A percentile compares a stretch with the other conserved stretches of the same genome.
Conservation (phyloP, 805 yeast species). For the Grigorovia transvaalensis region DNA sequence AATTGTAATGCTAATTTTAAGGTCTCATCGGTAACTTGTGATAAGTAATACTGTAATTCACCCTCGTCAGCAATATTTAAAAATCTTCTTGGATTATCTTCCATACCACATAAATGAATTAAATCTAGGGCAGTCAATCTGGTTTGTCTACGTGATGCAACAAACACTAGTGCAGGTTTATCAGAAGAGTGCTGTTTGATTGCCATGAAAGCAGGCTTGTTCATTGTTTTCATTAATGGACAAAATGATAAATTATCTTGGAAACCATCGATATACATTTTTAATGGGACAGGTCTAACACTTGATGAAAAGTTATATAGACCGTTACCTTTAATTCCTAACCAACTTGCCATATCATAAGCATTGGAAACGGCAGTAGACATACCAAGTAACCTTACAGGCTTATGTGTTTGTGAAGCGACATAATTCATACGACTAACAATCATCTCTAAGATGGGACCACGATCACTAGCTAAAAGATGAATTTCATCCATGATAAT, state of each 20-base stretch:
- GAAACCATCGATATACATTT: constrained; percentile 82
- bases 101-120: constrained; percentile 58
- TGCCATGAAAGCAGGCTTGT: constrained; percentile 80
- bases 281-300: constrained; percentile 88
- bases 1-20: constrained; percentile 55
- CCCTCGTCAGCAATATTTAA: constrained; percentile 60
- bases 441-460: constrained; percentile 90
- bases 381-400: constrained; percentile 81
- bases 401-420: constrained; percentile 62
- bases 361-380: constrained; percentile 92
- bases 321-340: constrained; percentile 84
- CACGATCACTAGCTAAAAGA: constrained; percentile 92
- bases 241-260: constrained; percentile 71
- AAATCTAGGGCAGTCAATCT: constrained; percentile 69
- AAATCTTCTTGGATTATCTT: constrained; percentile 51
- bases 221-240: constrained; percentile 59
- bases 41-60: constrained; percentile 70
- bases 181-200: constrained; percentile 89
- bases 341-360: constrained; percentile 86
- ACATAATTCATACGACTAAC: constrained; percentile 71
- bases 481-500: constrained; percentile 95
- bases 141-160: constrained; percentile 91
- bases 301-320: constrained; percentile 88
- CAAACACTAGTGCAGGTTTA: constrained; percentile 90
- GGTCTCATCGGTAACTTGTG: constrained; percentile 84